phyloP scores from a whole-genome alignment of 2,329 filamentous ascomycete species.

The Geosmithia putterillii region DNA sequence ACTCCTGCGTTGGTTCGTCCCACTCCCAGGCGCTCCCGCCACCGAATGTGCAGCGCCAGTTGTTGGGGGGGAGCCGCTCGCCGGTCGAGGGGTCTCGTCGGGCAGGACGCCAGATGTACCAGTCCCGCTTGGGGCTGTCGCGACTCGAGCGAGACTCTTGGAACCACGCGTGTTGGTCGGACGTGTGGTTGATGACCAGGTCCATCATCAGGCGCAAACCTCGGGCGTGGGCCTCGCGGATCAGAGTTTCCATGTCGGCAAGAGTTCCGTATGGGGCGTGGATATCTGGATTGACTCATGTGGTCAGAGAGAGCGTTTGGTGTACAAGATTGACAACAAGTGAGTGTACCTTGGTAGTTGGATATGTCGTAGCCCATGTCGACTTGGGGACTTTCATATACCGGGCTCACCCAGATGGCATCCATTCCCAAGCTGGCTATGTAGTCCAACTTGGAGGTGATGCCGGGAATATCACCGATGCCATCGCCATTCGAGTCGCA shows the following conservation, averaged over 20 bases:
- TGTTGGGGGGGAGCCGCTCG: slow-evolving; percentile 58
- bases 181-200: slow-evolving; percentile 69
- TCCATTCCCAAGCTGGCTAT: slow-evolving; percentile 48
- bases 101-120: slow-evolving; percentile 50
- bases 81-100: slow-evolving; percentile 42
- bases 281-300: no score
- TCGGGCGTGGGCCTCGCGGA: slow-evolving; percentile 44
- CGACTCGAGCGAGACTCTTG: slow-evolving; percentile 49
- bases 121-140: slow-evolving; percentile 52
- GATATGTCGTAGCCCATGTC: slow-evolving; percentile 63
- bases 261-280: slow-evolving; percentile 55
- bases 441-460: slow-evolving; percentile 50
- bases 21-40: slow-evolving; percentile 55
- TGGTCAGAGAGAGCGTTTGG: no score
- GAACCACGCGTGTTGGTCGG: slow-evolving; percentile 61
- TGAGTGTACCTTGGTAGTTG: slow-evolving; percentile 58
- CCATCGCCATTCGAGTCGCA: slow-evolving; percentile 46
- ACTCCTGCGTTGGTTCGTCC: slow-evolving; percentile 60
- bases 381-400: slow-evolving; percentile 50
- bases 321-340: no score
- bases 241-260: slow-evolving; percentile 50
- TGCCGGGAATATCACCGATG: slow-evolving; percentile 50
- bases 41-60: slow-evolving; percentile 55
- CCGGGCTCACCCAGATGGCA: slow-evolving; percentile 55
- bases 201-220: slow-evolving; percentile 64